Evolutionary conservation across 192 early-diverging fungal species (phyloP).

Genomic region (Coemansia sp.): DNA sequence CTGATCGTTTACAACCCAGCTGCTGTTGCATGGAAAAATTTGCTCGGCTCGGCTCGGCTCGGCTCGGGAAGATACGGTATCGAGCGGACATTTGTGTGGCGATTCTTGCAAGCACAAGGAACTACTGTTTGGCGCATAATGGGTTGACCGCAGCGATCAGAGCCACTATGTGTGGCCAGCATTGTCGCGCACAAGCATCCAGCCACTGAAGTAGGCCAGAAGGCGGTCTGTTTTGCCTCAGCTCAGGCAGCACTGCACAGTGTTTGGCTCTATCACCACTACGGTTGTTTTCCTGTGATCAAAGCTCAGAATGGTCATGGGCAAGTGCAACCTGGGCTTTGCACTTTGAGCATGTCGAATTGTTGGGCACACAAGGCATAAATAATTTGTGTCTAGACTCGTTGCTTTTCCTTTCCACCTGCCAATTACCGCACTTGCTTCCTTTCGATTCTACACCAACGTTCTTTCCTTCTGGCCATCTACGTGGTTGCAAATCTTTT

Average conservation of each 20-base stretch:
- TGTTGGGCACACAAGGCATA: background rate
- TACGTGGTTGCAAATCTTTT: background rate
- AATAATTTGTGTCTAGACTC: background rate
- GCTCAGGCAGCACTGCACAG: background rate
- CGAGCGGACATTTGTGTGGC: background rate
- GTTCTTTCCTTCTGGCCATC: background rate
- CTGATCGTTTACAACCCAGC: background rate
- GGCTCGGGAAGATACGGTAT: background rate
- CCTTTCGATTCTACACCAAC: background rate
- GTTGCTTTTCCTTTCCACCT: background rate
- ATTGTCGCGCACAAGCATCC: slow-evolving; percentile 9
- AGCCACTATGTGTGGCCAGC: slow-evolving; percentile 1
- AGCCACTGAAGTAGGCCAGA: background rate
- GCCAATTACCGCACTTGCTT: background rate
- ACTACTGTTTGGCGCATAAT: background rate
- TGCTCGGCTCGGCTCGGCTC: slow-evolving; percentile 9
- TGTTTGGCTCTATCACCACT: background rate
- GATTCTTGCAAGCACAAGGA: background rate
- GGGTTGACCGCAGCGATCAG: background rate
- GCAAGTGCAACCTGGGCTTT: background rate
- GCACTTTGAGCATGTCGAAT: background rate
- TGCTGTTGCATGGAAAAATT: slow-evolving; percentile 5
- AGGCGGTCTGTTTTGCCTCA: background rate
- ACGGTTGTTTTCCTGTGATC: background rate
- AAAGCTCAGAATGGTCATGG: background rate